These are phyloP conservation scores for Salix purpurea DNA, from an alignment of 345 rosid species.

Conservation along the genomic window DNA sequence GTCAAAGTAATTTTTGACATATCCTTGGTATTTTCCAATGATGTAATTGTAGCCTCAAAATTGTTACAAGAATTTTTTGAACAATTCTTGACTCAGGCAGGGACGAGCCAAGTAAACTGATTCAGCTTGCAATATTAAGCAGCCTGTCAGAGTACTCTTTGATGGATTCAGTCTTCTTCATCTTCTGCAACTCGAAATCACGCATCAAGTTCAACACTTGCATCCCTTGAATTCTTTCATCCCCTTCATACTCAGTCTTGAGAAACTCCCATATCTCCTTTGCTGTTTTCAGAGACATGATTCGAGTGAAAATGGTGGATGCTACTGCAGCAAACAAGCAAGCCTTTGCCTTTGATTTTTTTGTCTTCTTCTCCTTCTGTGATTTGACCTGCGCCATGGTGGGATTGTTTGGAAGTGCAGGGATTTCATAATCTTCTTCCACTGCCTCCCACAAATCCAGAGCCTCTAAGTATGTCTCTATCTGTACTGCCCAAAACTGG, in stretches of 20 bases:
- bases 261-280: not conserved
- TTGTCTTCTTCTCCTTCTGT: not conserved
- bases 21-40: not conserved
- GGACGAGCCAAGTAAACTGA: not conserved
- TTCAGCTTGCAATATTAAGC: not conserved
- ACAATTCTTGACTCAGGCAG: not conserved
- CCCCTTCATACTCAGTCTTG: not conserved
- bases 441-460: not conserved
- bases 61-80: not conserved
- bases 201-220: not conserved
- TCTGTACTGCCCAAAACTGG: no score
- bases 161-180: not conserved
- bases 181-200: not conserved
- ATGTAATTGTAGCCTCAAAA: not conserved
- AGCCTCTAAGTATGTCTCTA: no score
- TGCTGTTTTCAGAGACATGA: not conserved
- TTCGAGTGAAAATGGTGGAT: not conserved
- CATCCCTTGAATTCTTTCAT: not conserved
- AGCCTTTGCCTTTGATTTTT: not conserved
- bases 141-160: not conserved
- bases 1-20: not conserved
- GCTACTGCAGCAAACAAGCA: no score
- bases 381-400: not conserved
- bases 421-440: not conserved
- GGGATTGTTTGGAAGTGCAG: not conserved